Base-by-base conservation (phyloP, 129 eudicot genomes). In the Gnaphalium uliginosum region DNA sequence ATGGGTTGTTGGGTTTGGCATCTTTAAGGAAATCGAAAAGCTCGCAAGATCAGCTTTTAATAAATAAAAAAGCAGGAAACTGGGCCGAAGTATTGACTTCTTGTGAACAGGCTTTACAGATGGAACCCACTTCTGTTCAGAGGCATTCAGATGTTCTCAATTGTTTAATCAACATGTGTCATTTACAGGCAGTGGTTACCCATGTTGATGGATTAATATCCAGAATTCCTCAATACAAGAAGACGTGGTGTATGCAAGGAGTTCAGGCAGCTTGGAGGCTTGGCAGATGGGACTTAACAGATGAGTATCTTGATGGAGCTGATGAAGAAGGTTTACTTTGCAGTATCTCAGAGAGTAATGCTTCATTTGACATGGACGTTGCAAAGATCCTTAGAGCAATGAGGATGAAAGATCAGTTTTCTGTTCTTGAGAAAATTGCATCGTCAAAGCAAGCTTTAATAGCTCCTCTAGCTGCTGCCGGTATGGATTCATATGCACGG, bases 231-330 rank as follows among this genome's bases (percentile, higher is more conserved):
- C 85, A 86, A 80, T 91, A 95, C 83, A 87, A 85, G 85, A 95
- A 95, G 77, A 89, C 99, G 67, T 95, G 99, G 99, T 91, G 99
- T 77, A 95, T 92, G 89, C 99, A 95, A 85, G 99, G 99, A 41
- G 89, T 91, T 81, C 99, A 95, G 79, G 99, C 99, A 56, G 99
- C 99, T 71, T 95, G 99, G 99, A 91, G 99, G 84, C 97, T 95
- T 78, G 97, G 99, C 24, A 91, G 92, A 85, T 95, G 99, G 99
- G 97, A 91, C 57, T 82, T 95, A 82, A 91, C 87, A 84, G 94
- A 84, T 79, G 99, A 95, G 79, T 95, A 87, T 66, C 86, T 91
- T 41, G 76, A 79, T 59, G 96, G 89, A 79, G 97, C 97, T 86
- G 93, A 91, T 74, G 92, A 86, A 86, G 97, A 95, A 84, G 97